phyloP scores from a whole-genome alignment of 176 grass and related monocot species.

The Stipa capillata region DNA sequence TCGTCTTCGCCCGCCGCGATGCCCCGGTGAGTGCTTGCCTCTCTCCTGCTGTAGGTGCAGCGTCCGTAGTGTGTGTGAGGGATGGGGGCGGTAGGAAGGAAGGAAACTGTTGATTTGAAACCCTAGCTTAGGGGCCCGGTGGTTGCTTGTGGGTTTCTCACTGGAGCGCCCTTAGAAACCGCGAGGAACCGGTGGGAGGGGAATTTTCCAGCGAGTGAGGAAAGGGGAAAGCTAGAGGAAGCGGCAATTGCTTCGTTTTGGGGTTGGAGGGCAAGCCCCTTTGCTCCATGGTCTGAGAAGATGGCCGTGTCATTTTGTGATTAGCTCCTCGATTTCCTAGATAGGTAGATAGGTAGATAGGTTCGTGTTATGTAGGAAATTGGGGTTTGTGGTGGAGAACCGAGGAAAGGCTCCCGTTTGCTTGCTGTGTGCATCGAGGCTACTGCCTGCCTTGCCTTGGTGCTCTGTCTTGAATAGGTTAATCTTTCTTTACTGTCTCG shows the following conservation, averaged over 20 bases:
- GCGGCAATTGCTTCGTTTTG: neutral
- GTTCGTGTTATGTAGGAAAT: neutral
- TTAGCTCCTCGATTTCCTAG: neutral
- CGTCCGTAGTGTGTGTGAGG: neutral
- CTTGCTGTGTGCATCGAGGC: neutral
- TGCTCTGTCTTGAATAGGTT: neutral
- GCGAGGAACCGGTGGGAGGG: neutral
- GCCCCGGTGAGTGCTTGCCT: conserved; percentile 27
- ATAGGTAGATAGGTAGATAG: neutral
- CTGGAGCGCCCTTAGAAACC: neutral
- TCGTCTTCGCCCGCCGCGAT: neutral
- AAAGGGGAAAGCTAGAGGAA: neutral
- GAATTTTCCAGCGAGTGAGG: neutral
- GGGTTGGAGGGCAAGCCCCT: neutral
- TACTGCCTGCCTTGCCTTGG: neutral
- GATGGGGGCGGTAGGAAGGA: neutral
- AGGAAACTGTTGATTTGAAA: conserved; percentile 9
- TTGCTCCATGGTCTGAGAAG: neutral
- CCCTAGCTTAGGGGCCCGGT: conserved; percentile 3
- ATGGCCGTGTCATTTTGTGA: neutral
- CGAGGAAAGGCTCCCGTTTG: neutral
- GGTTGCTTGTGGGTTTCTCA: neutral
- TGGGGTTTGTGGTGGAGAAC: neutral
- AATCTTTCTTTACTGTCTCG: neutral
- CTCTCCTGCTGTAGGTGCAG: neutral